Evolutionary conservation across 1,139 yeast species (phyloP).

Genomic region (Ogataea hybrid): DNA sequence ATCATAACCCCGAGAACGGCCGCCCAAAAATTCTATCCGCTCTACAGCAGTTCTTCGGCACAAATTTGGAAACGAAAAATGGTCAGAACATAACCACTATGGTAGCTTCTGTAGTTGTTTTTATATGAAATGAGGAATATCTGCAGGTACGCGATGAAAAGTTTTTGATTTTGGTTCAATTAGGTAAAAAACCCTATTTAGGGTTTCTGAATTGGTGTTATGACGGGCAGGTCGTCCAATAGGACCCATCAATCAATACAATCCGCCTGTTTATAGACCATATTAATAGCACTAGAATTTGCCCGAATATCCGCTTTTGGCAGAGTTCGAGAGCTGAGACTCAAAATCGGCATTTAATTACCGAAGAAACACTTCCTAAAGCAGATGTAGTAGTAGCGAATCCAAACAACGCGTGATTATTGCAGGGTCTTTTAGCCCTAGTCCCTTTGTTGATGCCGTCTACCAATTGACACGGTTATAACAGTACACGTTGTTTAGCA

Average conservation of each 20-base stretch:
- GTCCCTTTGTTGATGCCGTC: constrained; percentile 2
- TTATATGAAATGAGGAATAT: constrained; percentile 1
- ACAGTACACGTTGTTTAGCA: constrained; percentile 2
- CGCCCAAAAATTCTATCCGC: constrained; percentile 2
- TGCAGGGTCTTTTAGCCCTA: constrained; percentile 1
- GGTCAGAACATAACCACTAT: constrained; percentile 2
- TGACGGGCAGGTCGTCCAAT: constrained; percentile 2
- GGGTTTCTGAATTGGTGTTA: constrained; percentile 1
- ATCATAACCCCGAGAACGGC: constrained; percentile 1
- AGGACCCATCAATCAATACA: not conserved
- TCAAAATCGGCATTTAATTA: constrained; percentile 1
- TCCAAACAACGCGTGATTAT: not conserved
- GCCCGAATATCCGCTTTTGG: constrained; percentile 2
- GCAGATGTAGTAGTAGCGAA: constrained; percentile 2
- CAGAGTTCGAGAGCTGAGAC: constrained; percentile 2
- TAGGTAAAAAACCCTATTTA: constrained; percentile 1
- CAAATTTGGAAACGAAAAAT: constrained; percentile 2
- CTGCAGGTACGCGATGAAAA: constrained; percentile 2
- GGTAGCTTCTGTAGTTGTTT: constrained; percentile 1
- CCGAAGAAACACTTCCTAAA: constrained; percentile 1
- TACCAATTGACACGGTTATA: constrained; percentile 1
- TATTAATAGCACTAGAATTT: constrained; percentile 1
- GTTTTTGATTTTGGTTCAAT: constrained; percentile 1
- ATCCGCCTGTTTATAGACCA: constrained; percentile 1
- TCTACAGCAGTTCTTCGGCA: constrained; percentile 2